Conservation (phyloP, 2,329 filamentous ascomycete species). For the Camillea tinctor region DNA sequence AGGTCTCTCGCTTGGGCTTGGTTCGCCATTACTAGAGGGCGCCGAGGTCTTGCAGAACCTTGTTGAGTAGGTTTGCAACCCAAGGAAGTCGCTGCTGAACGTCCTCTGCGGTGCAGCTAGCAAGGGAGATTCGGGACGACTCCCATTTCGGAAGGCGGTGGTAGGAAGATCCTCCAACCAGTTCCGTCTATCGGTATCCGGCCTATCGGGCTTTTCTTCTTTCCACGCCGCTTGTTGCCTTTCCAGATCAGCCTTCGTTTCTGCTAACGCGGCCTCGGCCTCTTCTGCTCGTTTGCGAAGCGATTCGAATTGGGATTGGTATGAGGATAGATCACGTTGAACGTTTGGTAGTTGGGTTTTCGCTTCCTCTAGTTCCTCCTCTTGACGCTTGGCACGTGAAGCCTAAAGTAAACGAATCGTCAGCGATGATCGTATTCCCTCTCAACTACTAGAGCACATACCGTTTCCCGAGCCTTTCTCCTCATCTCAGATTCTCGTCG, state of each 20-base stretch:
- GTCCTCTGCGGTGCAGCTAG: constrained; percentile 49
- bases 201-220: constrained; percentile 41
- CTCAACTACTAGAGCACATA: constrained; percentile 43
- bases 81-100: constrained; percentile 54
- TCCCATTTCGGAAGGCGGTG: constrained; percentile 44
- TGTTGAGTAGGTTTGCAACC: constrained; percentile 41
- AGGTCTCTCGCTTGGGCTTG: constrained; percentile 39
- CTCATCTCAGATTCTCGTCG: constrained; percentile 83
- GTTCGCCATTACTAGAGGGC: constrained; percentile 49
- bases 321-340: constrained; percentile 61
- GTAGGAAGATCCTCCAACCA: constrained; percentile 53
- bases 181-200: constrained; percentile 42
- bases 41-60: constrained; percentile 48
- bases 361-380: constrained; percentile 78
- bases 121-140: constrained; percentile 54
- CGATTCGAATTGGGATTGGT: constrained; percentile 57
- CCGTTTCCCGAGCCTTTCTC: constrained; percentile 83
- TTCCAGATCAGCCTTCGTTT: constrained; percentile 51
- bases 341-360: constrained; percentile 62
- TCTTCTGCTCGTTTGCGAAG: constrained; percentile 66
- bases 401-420: constrained; percentile 48
- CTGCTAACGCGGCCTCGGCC: constrained; percentile 62
- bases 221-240: constrained; percentile 43
- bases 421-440: constrained; percentile 19
- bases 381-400: constrained; percentile 61